A percentile compares a stretch with the other conserved stretches of the same genome.
These are phyloP conservation scores for Auricularia sp. DNA, from an alignment of 768 basidiomycete genomes.

Conservation along the genomic window DNA sequence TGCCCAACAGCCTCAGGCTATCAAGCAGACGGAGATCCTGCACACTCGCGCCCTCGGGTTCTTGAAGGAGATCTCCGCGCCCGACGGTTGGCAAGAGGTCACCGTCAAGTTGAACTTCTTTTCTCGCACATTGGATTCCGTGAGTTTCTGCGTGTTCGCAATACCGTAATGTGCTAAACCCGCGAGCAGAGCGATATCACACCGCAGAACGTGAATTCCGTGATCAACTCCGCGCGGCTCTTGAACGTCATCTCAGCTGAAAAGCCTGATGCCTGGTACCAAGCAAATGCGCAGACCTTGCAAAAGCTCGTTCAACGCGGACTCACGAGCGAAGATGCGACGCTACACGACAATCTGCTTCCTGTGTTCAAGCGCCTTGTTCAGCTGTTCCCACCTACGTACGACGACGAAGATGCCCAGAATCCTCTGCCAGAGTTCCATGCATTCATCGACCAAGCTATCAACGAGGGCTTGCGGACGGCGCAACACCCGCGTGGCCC, in stretches of 20 bases:
- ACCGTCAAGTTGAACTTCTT: conserved; percentile 89
- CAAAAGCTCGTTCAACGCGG: conserved; percentile 84
- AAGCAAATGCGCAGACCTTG: conserved; percentile 55
- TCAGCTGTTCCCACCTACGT: conserved; percentile 64
- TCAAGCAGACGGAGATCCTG: conserved; percentile 26
- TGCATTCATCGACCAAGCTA: conserved; percentile 59
- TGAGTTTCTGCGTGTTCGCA: conserved; percentile 24
- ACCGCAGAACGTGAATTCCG: conserved; percentile 61
- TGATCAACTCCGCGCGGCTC: conserved; percentile 77
- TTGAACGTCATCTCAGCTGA: conserved; percentile 77
- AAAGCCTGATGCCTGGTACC: conserved; percentile 78
- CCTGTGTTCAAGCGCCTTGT: conserved; percentile 78
- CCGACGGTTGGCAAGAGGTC: conserved; percentile 83
- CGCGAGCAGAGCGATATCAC: conserved; percentile 4
- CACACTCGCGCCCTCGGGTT: conserved; percentile 47
- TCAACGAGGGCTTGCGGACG: conserved; percentile 72
- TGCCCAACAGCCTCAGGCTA: conserved; percentile 17
- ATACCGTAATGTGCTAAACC: conserved; percentile 4
- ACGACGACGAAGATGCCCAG: conserved; percentile 62
- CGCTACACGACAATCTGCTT: conserved; percentile 70
- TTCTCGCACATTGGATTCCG: conserved; percentile 72
- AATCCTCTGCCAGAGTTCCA: conserved; percentile 71
- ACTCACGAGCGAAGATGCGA: conserved; percentile 66
- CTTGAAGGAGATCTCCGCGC: conserved; percentile 70
- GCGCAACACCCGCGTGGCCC: conserved; percentile 65